Base-by-base conservation (phyloP, 345 rosid genomes). In the Physaria fendleri region DNA sequence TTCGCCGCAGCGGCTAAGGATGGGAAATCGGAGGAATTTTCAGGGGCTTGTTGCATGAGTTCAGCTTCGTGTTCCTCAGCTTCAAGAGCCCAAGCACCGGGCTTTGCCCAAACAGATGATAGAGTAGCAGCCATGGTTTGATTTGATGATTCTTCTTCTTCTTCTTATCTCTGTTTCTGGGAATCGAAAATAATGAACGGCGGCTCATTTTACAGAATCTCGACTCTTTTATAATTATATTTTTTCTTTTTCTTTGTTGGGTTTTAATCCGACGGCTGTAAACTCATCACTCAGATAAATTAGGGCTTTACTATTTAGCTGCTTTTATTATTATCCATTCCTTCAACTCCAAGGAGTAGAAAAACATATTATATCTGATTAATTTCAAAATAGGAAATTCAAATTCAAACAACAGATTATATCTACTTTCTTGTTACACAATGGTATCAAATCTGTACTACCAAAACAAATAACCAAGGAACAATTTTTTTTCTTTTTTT, bases 31-130 rank as follows among this genome's bases (percentile, higher is more conserved):
- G 62, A 71, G 59, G 55, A 60, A 51, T 62, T 58, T 2, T 6
- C 77, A 22, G 53, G 69, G 8, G 77, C 20, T 38, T 69, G 56
- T 43, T 57, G 54, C 27, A 84, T 77, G 55, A 72, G 78, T 27
- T 89, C 90, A 0, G 73, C 85, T 46, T 87, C 99, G 59, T 85
- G 76, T 45, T 85, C 87, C 40, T 94, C 96, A 27, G 96, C 84
- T 49, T 87, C 97, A 3, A 82, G 78, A 32, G 99, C 96, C 97
- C 99, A 94, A 6, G 95, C 81, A 22, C 96, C 96, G 12, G 99
- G 91, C 74, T 94, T 94, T 11, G 78, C 73, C 99, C 99, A 94
- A 2, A 85, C 85, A 76, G 99, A 87, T 22, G 95, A 80, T 14
- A 77, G 82, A 0, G 85, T 77, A 17, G 96, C 93, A 80, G 96